phyloP scores from a whole-genome alignment of 2,329 filamentous ascomycete species.

The Scedosporium apiospermum region DNA sequence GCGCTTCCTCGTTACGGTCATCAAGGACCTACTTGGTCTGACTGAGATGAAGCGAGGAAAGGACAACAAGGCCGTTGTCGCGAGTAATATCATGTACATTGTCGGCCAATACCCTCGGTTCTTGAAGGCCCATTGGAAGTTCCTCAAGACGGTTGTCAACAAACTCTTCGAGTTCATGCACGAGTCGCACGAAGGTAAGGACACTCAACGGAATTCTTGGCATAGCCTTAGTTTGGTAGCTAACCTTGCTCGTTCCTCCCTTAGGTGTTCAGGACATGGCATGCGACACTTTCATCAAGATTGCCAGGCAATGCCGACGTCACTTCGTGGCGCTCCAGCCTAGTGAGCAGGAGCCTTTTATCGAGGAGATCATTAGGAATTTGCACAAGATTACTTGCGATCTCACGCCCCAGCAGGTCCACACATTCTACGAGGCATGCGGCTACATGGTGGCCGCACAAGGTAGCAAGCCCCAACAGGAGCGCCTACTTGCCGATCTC shows the following conservation, averaged over 20 bases:
- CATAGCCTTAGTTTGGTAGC: conserved; percentile 1
- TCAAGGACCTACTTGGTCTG: conserved; percentile 91
- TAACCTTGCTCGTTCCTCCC: conserved; percentile 13
- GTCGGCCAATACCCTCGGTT: conserved; percentile 98
- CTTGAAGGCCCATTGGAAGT: conserved; percentile 99
- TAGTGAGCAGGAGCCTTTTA: conserved; percentile 90
- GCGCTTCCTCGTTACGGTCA: conserved; percentile 94
- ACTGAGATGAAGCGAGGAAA: conserved; percentile 99
- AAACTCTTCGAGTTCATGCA: conserved; percentile 99
- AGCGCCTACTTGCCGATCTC: conserved; percentile 79
- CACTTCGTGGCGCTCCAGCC: conserved; percentile 96
- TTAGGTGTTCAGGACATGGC: conserved; percentile 97
- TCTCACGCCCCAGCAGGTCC: conserved; percentile 90
- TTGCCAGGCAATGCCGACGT: conserved; percentile 92
- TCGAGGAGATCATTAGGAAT: conserved; percentile 94
- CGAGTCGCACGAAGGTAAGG: conserved; percentile 87
- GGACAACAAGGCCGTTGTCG: conserved; percentile 98
- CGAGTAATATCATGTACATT: conserved; percentile 99
- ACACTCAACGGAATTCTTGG: neutral
- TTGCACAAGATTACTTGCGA: conserved; percentile 95
- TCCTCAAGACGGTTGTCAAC: conserved; percentile 98
- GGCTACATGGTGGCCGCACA: conserved; percentile 99
- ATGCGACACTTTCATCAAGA: conserved; percentile 99
- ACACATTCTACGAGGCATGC: conserved; percentile 98
- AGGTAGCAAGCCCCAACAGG: conserved; percentile 88